phyloP scores from a whole-genome alignment of 495 filamentous ascomycete genomes.

The Aspergillus campestris region DNA sequence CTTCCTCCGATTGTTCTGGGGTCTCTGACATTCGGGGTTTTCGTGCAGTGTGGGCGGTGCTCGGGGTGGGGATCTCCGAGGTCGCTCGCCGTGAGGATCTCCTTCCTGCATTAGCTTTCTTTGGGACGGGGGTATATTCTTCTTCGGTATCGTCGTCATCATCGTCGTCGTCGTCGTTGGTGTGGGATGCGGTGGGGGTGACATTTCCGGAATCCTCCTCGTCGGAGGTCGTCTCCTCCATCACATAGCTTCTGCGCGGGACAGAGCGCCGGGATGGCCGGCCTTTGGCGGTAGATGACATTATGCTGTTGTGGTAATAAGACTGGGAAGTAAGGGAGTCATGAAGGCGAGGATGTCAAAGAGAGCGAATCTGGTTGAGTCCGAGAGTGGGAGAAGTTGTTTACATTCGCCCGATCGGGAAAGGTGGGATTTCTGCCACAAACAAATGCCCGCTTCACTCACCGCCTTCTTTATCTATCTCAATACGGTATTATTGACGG shows the following conservation, averaged over 20 bases:
- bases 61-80: conserved; percentile 42
- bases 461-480: conserved; percentile 1
- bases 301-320: conserved; percentile 21
- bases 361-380: conserved; percentile 9
- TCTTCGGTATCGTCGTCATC: conserved; percentile 51
- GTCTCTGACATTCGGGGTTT: conserved; percentile 25
- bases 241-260: conserved; percentile 55
- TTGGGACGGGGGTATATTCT: conserved; percentile 70
- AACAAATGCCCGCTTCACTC: conserved; percentile 10
- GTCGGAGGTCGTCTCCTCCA: conserved; percentile 64
- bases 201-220: conserved; percentile 53
- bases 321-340: conserved; percentile 12
- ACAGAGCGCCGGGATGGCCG: conserved; percentile 70
- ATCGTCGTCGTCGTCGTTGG: conserved; percentile 47
- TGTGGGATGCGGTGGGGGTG: conserved; percentile 33
- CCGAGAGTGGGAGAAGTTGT: conserved; percentile 33
- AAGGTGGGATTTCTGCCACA: conserved; percentile 33
- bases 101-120: conserved; percentile 32
- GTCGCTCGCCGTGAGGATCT: conserved; percentile 48
- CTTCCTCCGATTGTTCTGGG: conserved; percentile 25
- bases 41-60: conserved; percentile 25
- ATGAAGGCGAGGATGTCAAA: conserved; percentile 23
- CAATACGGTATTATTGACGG: too few species aligned
- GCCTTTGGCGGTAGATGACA: conserved; percentile 56
- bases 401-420: conserved; percentile 36